These are phyloP conservation scores for Talaromyces sp. DNA, from an alignment of 2,329 filamentous ascomycete species.

Conservation along the genomic window DNA sequence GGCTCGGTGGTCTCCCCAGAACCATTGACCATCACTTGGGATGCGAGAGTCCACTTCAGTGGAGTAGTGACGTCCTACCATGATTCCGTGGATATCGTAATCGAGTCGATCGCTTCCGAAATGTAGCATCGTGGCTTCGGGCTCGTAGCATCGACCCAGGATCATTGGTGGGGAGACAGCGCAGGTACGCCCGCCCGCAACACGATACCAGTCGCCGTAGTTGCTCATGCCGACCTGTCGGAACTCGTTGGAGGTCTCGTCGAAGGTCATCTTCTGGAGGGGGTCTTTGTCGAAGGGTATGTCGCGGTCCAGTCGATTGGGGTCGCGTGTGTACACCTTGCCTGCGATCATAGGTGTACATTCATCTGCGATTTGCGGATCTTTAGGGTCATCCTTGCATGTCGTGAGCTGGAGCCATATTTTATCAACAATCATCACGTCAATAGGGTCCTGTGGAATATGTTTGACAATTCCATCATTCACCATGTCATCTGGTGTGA, in stretches of 20 bases:
- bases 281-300: conserved; percentile 21
- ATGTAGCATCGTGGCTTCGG: conserved; percentile 51
- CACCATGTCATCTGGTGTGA: conserved; percentile 11
- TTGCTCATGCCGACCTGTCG: conserved; percentile 45
- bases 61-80: conserved; percentile 53
- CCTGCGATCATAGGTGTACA: conserved; percentile 54
- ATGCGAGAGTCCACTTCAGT: conserved; percentile 54
- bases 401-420: conserved; percentile 56
- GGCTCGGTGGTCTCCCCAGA: conserved; percentile 59
- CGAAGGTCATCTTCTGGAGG: conserved; percentile 26
- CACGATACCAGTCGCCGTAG: conserved; percentile 57
- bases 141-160: conserved; percentile 59
- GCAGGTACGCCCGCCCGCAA: conserved; percentile 47
- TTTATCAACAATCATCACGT: conserved; percentile 57
- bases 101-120: conserved; percentile 44
- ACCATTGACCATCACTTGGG: conserved; percentile 52
- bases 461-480: conserved; percentile 8
- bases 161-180: conserved; percentile 56
- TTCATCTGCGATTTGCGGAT: conserved; percentile 50
- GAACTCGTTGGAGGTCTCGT: conserved; percentile 40
- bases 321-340: conserved; percentile 46
- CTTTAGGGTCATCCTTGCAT: conserved; percentile 52
- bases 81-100: conserved; percentile 51
- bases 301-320: conserved; percentile 29
- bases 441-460: conserved; percentile 41